Evolutionary conservation across 768 basidiomycete species (phyloP), one percentile per base, ranked within the genome.

Genomic region (Russula sp.): DNA sequence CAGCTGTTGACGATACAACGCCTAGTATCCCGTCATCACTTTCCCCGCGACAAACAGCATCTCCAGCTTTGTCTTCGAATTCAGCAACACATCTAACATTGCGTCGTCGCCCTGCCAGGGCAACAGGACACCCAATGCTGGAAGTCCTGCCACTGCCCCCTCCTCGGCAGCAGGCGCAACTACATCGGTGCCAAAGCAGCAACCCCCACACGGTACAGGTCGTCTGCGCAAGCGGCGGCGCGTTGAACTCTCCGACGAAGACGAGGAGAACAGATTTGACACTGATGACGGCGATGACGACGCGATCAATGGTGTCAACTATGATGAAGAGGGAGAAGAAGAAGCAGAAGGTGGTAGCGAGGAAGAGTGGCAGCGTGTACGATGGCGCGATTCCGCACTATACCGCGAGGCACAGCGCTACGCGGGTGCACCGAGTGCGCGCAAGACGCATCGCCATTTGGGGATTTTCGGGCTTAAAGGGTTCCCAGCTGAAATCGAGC

Each of bases 401-500:
- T 74, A 86, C 73, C 77, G 80, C 32, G 77, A 83, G 57, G 85
- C 85, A 6, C 70, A 79, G 30, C 83, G 84, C 30, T 80, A 74
- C 62, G 76, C 79, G 55, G 73, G 74, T 11, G 75, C 77, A 49
- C 79, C 78, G 16, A 76, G 76, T 22, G 74, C 77, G 26, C 75
- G 83, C 60, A 80, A 82, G 70, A 79, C 82, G 13, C 78, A 80
- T 66, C 78, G 86, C 62, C 79, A 83, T 66, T 74, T 80, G 48
- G 79, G 77, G 18, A 84, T 86, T 10, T 90, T 88, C 70, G 88
- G 88, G 0, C 75, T 77, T 4, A 59, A 36, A 80, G 83, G 66
- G 76, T 87, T n/a, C 83, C 83, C 6, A 69, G 63, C 71, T 1
- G 80, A 77, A 40, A 64, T 84, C 42, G 79, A 80, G 64, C 78